Conservation (phyloP, 192 early-diverging fungal species). For the Dissophora globulifera region DNA sequence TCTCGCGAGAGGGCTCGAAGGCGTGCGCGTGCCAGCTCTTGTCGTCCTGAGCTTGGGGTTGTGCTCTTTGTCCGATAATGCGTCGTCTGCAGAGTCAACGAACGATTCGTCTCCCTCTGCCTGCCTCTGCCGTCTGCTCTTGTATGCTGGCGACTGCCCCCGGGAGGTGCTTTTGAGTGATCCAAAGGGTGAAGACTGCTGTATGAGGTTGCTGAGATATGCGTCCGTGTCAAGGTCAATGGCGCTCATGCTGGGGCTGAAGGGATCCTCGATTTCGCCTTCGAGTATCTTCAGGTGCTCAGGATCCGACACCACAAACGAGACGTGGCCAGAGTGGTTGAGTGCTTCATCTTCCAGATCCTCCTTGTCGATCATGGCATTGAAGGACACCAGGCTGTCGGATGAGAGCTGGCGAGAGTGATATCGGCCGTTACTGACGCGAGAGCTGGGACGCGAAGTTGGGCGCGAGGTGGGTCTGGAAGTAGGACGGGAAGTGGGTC, state of each 20-base stretch:
- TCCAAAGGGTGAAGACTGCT: conserved; percentile 39
- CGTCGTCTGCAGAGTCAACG: conserved; percentile 40
- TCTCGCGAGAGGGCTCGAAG: conserved; percentile 36
- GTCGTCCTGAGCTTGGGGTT: conserved; percentile 29
- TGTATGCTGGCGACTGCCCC: conserved; percentile 44
- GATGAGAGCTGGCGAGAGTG: conserved; percentile 45
- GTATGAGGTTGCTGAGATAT: conserved; percentile 39
- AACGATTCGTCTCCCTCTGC: conserved; percentile 35
- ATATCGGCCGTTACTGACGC: conserved; percentile 37
- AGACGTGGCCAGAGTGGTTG: conserved; percentile 28
- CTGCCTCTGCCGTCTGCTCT: conserved; percentile 25
- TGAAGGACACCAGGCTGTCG: conserved; percentile 45
- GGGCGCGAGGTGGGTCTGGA: conserved; percentile 40
- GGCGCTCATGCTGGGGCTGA: conserved; percentile 50
- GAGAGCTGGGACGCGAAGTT: conserved; percentile 31
- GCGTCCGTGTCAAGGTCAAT: conserved; percentile 43
- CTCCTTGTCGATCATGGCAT: conserved; percentile 44
- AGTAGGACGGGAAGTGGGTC: conserved; percentile 32
- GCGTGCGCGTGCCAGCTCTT: conserved; percentile 28
- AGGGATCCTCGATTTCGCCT: conserved; percentile 51
- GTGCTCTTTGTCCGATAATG: conserved; percentile 35
- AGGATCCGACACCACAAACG: conserved; percentile 47
- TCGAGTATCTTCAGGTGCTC: conserved; percentile 42
- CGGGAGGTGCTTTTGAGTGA: conserved; percentile 30
- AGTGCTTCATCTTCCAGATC: conserved; percentile 24